phyloP scores from a whole-genome alignment of 768 basidiomycete genomes.

The Macrolepiota dolichaula region DNA sequence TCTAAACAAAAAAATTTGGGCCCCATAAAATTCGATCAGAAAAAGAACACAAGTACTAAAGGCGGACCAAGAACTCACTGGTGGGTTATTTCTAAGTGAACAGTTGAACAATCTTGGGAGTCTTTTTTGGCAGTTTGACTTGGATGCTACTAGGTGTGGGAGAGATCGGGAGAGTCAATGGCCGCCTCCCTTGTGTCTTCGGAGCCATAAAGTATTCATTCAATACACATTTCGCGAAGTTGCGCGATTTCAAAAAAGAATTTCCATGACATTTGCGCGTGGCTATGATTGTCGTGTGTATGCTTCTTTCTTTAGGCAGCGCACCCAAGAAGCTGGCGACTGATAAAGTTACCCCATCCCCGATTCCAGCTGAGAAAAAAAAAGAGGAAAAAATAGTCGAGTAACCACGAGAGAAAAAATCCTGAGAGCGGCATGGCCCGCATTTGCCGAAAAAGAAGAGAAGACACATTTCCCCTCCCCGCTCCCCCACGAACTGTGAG shows the following conservation, averaged over 20 bases:
- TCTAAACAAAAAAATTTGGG: neutral
- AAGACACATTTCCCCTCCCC: no score
- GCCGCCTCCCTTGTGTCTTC: neutral
- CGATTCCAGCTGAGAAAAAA: neutral
- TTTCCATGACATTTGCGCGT: neutral
- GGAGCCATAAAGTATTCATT: neutral
- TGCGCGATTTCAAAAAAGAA: neutral
- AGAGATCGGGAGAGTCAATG: neutral
- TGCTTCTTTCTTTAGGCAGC: neutral
- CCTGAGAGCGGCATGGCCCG: neutral
- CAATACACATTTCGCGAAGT: neutral
- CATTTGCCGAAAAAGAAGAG: slow-evolving; percentile 1
- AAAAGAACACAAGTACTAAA: neutral
- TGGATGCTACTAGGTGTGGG: neutral
- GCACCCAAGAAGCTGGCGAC: neutral
- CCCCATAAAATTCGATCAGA: neutral
- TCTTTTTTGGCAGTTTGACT: neutral
- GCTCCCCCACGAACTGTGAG: neutral
- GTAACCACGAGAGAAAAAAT: neutral
- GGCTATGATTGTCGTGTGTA: neutral
- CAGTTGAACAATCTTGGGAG: neutral
- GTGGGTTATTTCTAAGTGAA: neutral
- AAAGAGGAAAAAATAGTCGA: neutral
- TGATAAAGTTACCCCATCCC: neutral
- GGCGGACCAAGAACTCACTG: neutral